These are phyloP conservation scores for Tulasnella sp. DNA, from an alignment of 768 basidiomycete genomes.

Conservation along the genomic window DNA sequence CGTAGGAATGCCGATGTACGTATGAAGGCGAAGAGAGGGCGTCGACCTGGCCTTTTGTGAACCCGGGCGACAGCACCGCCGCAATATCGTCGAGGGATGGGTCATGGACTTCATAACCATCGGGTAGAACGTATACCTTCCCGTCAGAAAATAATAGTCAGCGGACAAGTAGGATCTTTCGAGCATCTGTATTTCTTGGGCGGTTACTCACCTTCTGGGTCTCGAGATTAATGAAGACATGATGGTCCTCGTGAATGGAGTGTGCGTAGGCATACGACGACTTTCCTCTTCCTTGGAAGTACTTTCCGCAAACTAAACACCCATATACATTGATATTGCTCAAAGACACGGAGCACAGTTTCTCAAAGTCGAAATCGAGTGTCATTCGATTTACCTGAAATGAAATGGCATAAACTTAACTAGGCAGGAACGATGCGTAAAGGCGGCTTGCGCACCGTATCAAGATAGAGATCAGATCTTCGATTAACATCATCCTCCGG, in stretches of 20 bases:
- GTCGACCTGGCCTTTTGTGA: conserved; percentile 49
- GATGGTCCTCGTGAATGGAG: conserved; percentile 96
- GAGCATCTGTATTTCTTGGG: background rate
- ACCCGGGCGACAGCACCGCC: conserved; percentile 83
- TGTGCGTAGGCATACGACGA: conserved; percentile 95
- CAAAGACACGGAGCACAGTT: conserved; percentile 93
- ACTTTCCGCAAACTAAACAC: conserved; percentile 96
- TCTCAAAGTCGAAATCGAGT: conserved; percentile 98
- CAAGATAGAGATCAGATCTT: conserved; percentile 85
- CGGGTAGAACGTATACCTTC: conserved; percentile 94
- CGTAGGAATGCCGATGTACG: conserved; percentile 74
- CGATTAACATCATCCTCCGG: conserved; percentile 3
- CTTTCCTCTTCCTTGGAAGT: conserved; percentile 94
- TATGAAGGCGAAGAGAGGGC: conserved; percentile 56
- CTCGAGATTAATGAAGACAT: conserved; percentile 95
- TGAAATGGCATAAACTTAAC: background rate
- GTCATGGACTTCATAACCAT: conserved; percentile 94
- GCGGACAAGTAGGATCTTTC: background rate
- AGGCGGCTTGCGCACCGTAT: conserved; percentile 62
- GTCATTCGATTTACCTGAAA: conserved; percentile 79
- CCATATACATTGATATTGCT: conserved; percentile 98
- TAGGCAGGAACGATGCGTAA: background rate
- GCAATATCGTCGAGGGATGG: conserved; percentile 95
- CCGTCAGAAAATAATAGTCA: conserved; percentile 8
- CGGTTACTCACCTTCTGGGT: conserved; percentile 72